Evolutionary conservation across 2,329 filamentous ascomycete species (phyloP).

Genomic region (Exophiala lecanii-corni): DNA sequence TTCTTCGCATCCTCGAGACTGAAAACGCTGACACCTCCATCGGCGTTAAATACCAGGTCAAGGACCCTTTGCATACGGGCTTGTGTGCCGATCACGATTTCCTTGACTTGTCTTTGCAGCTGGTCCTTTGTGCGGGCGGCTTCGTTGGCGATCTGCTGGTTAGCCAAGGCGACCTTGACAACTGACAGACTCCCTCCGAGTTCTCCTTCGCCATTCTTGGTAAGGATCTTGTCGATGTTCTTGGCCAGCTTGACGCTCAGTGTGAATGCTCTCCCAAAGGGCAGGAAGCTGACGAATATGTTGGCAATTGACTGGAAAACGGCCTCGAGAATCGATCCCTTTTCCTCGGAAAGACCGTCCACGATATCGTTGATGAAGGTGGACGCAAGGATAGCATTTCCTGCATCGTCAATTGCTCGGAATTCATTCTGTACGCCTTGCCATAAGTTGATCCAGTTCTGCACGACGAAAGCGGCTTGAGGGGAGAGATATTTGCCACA

Average conservation of each 20-base stretch:
- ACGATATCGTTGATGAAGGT: conserved; percentile 11
- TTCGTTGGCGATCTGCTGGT: conserved; percentile 7
- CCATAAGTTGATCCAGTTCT: conserved; percentile 13
- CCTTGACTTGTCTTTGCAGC: conserved; percentile 4
- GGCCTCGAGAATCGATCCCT: conserved; percentile 3
- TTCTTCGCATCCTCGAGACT: neutral
- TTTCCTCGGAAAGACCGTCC: conserved; percentile 4
- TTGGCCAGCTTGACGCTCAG: conserved; percentile 5
- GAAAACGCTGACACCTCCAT: conserved; percentile 3
- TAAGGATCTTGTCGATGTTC: conserved; percentile 7
- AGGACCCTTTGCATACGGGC: conserved; percentile 6
- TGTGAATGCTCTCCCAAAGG: conserved; percentile 5
- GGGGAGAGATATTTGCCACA: conserved; percentile 8
- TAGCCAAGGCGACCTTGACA: conserved; percentile 3
- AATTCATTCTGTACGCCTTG: conserved; percentile 12
- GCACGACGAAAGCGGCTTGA: conserved; percentile 7
- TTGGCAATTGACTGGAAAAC: conserved; percentile 5
- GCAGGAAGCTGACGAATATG: conserved; percentile 7
- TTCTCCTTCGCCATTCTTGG: conserved; percentile 5
- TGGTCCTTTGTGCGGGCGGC: conserved; percentile 7
- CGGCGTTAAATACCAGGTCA: conserved; percentile 5
- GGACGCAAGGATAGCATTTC: conserved; percentile 3
- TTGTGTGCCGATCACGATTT: conserved; percentile 7
- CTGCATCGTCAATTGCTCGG: conserved; percentile 10
- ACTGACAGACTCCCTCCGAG: conserved; percentile 9